Percentiles rank a stretch among this genome's conserved stretches.
phyloP scores from a whole-genome alignment of 441 rosid species.

The Aleurites moluccanus region DNA sequence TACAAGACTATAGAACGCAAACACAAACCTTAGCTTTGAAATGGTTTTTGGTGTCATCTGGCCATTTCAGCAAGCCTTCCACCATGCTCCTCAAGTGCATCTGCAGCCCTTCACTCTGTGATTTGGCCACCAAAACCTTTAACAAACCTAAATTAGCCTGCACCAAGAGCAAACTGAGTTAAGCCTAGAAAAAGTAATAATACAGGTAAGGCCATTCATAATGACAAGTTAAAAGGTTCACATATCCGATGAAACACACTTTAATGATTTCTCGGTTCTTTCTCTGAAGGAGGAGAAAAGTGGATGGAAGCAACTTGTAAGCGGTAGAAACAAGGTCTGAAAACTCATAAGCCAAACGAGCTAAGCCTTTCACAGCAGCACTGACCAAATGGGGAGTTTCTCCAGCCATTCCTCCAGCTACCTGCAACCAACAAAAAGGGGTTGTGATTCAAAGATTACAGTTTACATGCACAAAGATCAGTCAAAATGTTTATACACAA shows the following conservation, averaged over 20 bases:
- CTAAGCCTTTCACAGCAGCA: constrained; percentile 94
- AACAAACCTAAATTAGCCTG: constrained; percentile 94
- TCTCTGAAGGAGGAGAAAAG: constrained; percentile 81
- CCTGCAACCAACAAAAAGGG: constrained; percentile 43
- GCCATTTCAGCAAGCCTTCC: constrained; percentile 89
- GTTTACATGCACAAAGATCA: neutral
- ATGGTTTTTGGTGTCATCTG: constrained; percentile 75
- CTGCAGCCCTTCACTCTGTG: constrained; percentile 76
- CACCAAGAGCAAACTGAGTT: constrained; percentile 45
- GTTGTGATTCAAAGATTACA: neutral
- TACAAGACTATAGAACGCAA: neutral
- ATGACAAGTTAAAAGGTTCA: constrained; percentile 18
- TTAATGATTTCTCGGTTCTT: constrained; percentile 87
- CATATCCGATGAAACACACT: constrained; percentile 38
- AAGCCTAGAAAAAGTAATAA: constrained; percentile 38
- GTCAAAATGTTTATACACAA: neutral
- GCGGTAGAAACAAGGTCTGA: constrained; percentile 84
- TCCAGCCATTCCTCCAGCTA: constrained; percentile 94
- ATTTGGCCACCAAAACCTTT: constrained; percentile 92
- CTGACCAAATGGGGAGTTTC: constrained; percentile 97
- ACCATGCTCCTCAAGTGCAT: constrained; percentile 70
- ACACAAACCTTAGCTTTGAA: constrained; percentile 82
- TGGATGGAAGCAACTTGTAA: constrained; percentile 77
- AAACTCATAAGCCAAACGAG: constrained; percentile 93
- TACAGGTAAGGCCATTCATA: constrained; percentile 1